phyloP scores from a whole-genome alignment of 2,329 filamentous ascomycete species.

The Fusarium tjaetaba region DNA sequence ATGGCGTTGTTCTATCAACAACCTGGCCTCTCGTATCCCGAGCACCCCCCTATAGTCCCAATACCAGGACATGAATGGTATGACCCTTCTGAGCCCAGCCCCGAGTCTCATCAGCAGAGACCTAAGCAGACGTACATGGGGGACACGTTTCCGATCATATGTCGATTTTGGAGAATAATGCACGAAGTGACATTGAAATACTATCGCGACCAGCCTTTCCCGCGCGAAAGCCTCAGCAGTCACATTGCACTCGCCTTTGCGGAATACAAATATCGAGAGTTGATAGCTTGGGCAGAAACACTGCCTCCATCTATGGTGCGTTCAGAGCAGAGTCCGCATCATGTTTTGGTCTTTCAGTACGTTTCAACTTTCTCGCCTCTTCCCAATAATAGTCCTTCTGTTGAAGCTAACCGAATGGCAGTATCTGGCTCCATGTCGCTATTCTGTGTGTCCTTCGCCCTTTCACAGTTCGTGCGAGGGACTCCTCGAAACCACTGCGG shows the following conservation, averaged over 20 bases:
- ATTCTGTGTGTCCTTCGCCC: constrained; percentile 51
- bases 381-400: not conserved
- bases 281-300: constrained; percentile 51
- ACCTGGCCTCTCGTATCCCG: constrained; percentile 42
- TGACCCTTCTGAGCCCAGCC: not conserved
- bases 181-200: constrained; percentile 47
- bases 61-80: constrained; percentile 29
- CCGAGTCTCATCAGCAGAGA: not conserved
- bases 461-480: constrained; percentile 18
- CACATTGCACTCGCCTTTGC: constrained; percentile 40
- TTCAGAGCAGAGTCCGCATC: constrained; percentile 43
- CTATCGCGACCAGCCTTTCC: constrained; percentile 24
- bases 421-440: constrained; percentile 53
- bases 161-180: constrained; percentile 52
- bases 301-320: constrained; percentile 44
- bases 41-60: constrained; percentile 33
- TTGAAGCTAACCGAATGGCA: constrained; percentile 26
- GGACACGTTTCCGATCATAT: constrained; percentile 45
- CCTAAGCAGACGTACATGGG: constrained; percentile 36
- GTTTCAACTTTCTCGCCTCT: constrained; percentile 10
- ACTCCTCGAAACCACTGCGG: not conserved
- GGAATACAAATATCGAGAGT: constrained; percentile 52
- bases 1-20: constrained; percentile 34
- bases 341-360: constrained; percentile 52
- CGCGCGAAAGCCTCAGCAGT: constrained; percentile 1